Percentiles rank a stretch among this genome's conserved stretches.
Evolutionary conservation across 139 green algal genomes (phyloP).

Genomic region (Chlorokybus atmophyticus): DNA sequence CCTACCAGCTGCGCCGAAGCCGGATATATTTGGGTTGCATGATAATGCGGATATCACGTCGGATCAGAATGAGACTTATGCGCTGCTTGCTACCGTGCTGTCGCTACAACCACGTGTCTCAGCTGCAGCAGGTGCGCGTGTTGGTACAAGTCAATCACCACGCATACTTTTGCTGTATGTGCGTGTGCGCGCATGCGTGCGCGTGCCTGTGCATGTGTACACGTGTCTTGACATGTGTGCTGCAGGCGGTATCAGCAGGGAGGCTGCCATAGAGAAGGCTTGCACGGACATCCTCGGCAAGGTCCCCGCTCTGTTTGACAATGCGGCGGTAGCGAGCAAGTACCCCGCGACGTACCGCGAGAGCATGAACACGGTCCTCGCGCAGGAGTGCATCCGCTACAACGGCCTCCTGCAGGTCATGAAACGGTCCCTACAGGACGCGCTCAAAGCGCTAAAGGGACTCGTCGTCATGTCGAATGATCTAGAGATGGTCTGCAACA

Average conservation of each 20-base stretch:
- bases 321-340: conserved; percentile 39
- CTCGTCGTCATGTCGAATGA: conserved; percentile 55
- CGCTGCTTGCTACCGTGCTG: conserved; percentile 56
- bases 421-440: conserved; percentile 36
- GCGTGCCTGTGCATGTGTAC: too few relatives aligned
- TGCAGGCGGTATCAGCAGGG: conserved; percentile 21
- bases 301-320: conserved; percentile 39
- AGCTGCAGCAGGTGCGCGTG: too few relatives aligned
- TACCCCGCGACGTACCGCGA: conserved; percentile 68
- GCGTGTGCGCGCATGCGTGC: too few relatives aligned
- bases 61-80: conserved; percentile 64
- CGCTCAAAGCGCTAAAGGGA: conserved; percentile 49
- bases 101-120: conserved; percentile 61
- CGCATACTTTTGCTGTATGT: too few relatives aligned
- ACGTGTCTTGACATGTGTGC: too few relatives aligned
- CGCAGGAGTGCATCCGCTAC: conserved; percentile 50
- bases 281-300: conserved; percentile 40
- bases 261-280: conserved; percentile 38
- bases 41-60: conserved; percentile 53
- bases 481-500: conserved; percentile 52
- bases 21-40: conserved; percentile 45
- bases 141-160: too few relatives aligned
- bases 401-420: conserved; percentile 54
- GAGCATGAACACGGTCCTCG: conserved; percentile 79
- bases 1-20: conserved; percentile 33